Percentiles rank a stretch among this genome's conserved stretches.
These are phyloP conservation scores for Aspergillus sp. DNA, from an alignment of 2,329 filamentous ascomycete genomes.

Conservation along the genomic window DNA sequence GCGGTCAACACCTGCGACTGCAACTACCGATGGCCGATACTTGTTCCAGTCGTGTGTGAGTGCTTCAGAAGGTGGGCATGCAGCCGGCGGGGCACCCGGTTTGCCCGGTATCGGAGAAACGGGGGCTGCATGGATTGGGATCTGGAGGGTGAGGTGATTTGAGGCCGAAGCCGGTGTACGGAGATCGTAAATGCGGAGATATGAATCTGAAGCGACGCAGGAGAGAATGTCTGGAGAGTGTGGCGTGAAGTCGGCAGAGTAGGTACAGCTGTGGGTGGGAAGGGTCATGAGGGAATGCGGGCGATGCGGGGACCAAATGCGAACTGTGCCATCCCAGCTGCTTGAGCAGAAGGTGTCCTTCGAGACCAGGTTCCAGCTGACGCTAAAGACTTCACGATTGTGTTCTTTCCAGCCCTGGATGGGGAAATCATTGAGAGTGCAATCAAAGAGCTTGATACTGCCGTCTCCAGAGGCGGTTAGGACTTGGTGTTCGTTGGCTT, in stretches of 20 bases:
- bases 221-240: constrained; percentile 83
- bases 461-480: constrained; percentile 89
- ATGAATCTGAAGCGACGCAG: constrained; percentile 83
- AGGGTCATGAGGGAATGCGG: constrained; percentile 76
- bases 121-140: constrained; percentile 75
- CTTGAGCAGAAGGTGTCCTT: constrained; percentile 90
- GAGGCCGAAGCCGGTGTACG: constrained; percentile 80
- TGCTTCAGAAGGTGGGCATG: constrained; percentile 70
- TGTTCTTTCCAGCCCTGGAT: constrained; percentile 93
- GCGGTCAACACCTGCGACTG: constrained; percentile 85
- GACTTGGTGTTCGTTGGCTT: constrained; percentile 93
- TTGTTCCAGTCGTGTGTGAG: constrained; percentile 99
- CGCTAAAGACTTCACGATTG: constrained; percentile 86
- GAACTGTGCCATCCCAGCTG: constrained; percentile 95
- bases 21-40: constrained; percentile 80
- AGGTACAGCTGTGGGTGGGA: constrained; percentile 90
- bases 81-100: constrained; percentile 37
- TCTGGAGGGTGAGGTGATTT: constrained; percentile 79
- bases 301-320: constrained; percentile 87
- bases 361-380: constrained; percentile 85
- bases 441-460: constrained; percentile 90
- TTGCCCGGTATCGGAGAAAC: constrained; percentile 46
- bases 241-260: constrained; percentile 87
- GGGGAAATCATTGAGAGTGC: constrained; percentile 76
- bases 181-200: constrained; percentile 88